These are phyloP conservation scores for Amyloporia xantha DNA, from an alignment of 768 basidiomycete species.

Conservation along the genomic window DNA sequence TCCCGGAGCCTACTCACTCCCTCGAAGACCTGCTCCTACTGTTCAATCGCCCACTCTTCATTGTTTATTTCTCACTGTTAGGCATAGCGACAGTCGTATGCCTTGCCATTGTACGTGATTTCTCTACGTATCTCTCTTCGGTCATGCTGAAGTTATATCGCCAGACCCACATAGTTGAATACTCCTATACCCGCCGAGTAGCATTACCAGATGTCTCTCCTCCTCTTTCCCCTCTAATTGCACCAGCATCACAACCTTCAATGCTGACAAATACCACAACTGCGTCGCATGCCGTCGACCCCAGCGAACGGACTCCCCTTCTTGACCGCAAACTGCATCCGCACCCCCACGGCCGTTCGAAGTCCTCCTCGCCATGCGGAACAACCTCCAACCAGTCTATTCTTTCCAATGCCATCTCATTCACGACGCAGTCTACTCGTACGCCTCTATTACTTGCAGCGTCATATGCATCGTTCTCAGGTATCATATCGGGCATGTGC, in stretches of 20 bases:
- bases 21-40: constrained; percentile 78
- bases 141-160: neutral
- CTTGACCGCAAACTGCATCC: constrained; percentile 34
- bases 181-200: constrained; percentile 41
- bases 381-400: constrained; percentile 17
- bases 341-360: constrained; percentile 21
- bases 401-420: constrained; percentile 10
- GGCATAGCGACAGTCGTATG: constrained; percentile 51
- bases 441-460: constrained; percentile 65
- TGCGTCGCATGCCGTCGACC: constrained; percentile 20
- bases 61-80: constrained; percentile 75
- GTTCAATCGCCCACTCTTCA: constrained; percentile 70
- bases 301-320: constrained; percentile 52
- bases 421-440: constrained; percentile 28
- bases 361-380: constrained; percentile 16
- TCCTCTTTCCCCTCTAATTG: constrained; percentile 30
- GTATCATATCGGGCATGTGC: constrained; percentile 88
- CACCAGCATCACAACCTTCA: constrained; percentile 29
- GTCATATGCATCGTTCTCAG: constrained; percentile 83
- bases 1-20: constrained; percentile 80
- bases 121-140: neutral
- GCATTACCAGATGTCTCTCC: constrained; percentile 24
- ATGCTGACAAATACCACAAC: constrained; percentile 29
- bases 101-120: constrained; percentile 52
- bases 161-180: constrained; percentile 73